Evolutionary conservation across 148 eudicot genomes (phyloP).

Genomic region (Nepenthes mirabilis): DNA sequence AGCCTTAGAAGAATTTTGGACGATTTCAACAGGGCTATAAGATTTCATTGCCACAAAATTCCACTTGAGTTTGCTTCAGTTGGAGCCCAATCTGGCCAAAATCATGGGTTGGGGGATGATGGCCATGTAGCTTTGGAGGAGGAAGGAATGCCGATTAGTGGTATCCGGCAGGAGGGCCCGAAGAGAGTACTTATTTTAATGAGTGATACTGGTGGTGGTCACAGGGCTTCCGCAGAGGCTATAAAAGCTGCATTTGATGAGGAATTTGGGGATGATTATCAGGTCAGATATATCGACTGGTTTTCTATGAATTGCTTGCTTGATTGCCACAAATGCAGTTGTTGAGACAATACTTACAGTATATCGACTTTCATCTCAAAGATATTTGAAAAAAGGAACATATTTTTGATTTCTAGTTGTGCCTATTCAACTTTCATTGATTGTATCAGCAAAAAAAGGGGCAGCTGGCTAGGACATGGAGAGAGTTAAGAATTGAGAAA

Average conservation of each 20-base stretch:
- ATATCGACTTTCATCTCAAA: no score
- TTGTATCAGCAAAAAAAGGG: no score
- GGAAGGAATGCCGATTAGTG: slow-evolving; percentile 26
- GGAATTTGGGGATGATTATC: slow-evolving; percentile 78
- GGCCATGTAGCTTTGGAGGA: slow-evolving; percentile 46
- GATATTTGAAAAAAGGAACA: no score
- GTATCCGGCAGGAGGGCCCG: slow-evolving; percentile 23
- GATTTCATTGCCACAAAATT: slow-evolving; percentile 63
- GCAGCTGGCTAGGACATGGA: no score
- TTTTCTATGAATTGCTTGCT: background rate
- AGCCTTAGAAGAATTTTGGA: slow-evolving; percentile 24
- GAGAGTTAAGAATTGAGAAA: no score
- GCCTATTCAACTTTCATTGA: no score
- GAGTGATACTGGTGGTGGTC: slow-evolving; percentile 99
- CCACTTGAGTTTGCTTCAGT: slow-evolving; percentile 75
- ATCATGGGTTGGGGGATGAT: slow-evolving; percentile 33
- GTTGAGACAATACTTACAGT: no score
- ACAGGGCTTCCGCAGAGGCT: slow-evolving; percentile 96
- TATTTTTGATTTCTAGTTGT: no score
- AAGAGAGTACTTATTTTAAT: slow-evolving; percentile 88
- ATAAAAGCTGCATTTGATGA: slow-evolving; percentile 69
- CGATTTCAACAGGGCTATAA: slow-evolving; percentile 61
- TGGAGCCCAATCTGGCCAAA: slow-evolving; percentile 28
- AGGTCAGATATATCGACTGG: slow-evolving; percentile 29
- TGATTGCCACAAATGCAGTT: no score